Percentiles rank a stretch among this genome's conserved stretches.
phyloP scores from a whole-genome alignment of 768 basidiomycete species.

The Russula dissimulans region DNA sequence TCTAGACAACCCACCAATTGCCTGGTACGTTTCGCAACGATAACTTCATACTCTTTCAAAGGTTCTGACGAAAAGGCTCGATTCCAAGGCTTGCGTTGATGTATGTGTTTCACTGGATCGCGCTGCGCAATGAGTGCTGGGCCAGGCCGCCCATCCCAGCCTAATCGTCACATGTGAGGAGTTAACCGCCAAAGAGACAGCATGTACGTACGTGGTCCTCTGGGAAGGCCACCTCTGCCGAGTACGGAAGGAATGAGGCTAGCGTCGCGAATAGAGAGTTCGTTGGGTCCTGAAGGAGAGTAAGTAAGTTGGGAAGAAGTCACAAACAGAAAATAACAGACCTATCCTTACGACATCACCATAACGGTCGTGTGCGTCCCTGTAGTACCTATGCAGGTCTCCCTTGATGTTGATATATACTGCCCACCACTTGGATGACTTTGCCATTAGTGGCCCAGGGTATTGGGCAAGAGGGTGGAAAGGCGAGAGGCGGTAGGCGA shows the following conservation, averaged over 20 bases:
- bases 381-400: slow-evolving; percentile 26
- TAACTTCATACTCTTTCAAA: slow-evolving; percentile 34
- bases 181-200: too few relatives aligned
- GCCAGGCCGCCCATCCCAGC: slow-evolving; percentile 1
- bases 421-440: slow-evolving; percentile 33
- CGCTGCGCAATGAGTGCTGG: slow-evolving; percentile 26
- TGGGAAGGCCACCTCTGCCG: slow-evolving; percentile 11
- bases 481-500: slow-evolving; percentile 40
- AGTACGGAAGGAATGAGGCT: slow-evolving; percentile 1
- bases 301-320: neutral
- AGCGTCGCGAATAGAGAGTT: slow-evolving; percentile 1
- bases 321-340: neutral
- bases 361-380: slow-evolving; percentile 27
- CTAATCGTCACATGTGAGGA: neutral
- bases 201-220: slow-evolving; percentile 9
- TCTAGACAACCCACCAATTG: slow-evolving; percentile 25
- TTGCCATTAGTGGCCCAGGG: slow-evolving; percentile 40
- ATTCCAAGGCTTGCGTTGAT: slow-evolving; percentile 35
- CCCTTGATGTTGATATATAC: slow-evolving; percentile 31
- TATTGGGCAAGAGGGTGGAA: slow-evolving; percentile 43
- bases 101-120: slow-evolving; percentile 31
- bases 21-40: slow-evolving; percentile 27
- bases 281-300: neutral
- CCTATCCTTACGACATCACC: slow-evolving; percentile 32
- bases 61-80: slow-evolving; percentile 34